Percentiles rank a stretch among this genome's conserved stretches.
Conservation (phyloP, 768 basidiomycete genomes). For the Neoboletus subvelutipes region DNA sequence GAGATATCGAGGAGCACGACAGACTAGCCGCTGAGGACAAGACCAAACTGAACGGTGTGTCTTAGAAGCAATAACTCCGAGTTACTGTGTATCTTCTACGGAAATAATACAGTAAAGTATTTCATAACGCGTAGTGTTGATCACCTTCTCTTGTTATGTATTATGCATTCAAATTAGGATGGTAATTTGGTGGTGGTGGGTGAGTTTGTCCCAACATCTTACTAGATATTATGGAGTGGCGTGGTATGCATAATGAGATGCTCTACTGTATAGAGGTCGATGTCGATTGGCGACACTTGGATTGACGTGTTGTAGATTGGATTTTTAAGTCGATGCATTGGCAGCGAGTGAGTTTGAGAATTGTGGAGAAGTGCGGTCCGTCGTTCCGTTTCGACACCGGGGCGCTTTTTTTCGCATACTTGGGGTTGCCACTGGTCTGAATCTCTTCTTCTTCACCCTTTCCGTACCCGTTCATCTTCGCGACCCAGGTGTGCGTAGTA, state of each 20-base stretch:
- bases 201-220: too few relatives aligned
- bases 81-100: neutral
- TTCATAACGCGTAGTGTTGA: too few relatives aligned
- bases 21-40: slow-evolving; percentile 51
- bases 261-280: too few relatives aligned
- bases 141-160: too few relatives aligned
- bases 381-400: slow-evolving; percentile 5
- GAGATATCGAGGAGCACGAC: slow-evolving; percentile 79
- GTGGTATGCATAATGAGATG: too few relatives aligned
- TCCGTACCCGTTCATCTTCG: neutral
- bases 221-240: too few relatives aligned
- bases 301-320: too few relatives aligned
- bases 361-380: neutral
- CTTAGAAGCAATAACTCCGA: neutral
- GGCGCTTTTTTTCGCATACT: slow-evolving; percentile 4
- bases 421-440: neutral
- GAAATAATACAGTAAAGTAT: too few relatives aligned
- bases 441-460: neutral
- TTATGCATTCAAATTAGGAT: too few relatives aligned
- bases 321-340: too few relatives aligned
- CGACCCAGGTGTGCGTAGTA: neutral
- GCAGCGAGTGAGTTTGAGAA: neutral
- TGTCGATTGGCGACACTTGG: neutral
- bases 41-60: slow-evolving; percentile 1
- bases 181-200: too few relatives aligned